Evolutionary conservation across 2,329 filamentous ascomycete species (phyloP), one percentile per base, ranked within the genome.

Genomic region (Fusarium napiforme): DNA sequence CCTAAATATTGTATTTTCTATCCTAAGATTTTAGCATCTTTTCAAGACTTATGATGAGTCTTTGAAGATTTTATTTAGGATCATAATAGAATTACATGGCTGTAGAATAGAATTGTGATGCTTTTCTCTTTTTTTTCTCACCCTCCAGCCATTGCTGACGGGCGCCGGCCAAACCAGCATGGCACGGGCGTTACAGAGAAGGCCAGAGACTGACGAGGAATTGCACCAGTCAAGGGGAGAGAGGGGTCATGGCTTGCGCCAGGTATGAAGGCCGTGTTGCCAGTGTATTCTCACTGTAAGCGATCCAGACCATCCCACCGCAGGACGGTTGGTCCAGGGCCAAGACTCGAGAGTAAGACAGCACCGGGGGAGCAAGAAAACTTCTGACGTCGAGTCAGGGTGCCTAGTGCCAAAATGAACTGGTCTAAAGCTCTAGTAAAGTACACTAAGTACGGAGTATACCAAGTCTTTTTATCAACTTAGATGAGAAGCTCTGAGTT

Each of bases 181-280:
- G 52, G 69, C 69, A 71, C 69, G 62, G 62, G 62, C 69, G 37
- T 36, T 52, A 18, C 12, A 58, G 65, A 57, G 67, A 56, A 62
- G 45, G 45, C 23, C 57, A 67, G 56, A 62, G 56, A 73, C 57
- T 40, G 60, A 23, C 42, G 43, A 69, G 40, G 52, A 72, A 70
- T n/a, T 23, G 28, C 15, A 23, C 32, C 30, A 36, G 49, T 36
- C 9, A 34, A 52, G 49, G 52, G 37, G 23, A 23, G 23, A 23
- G 69, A 36, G 68, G 59, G 42, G 62, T 40, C 43, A 59, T 74
- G 71, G 71, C 71, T 74, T 73, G 61, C 43, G 36, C 5, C 23
- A 68, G 67, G 67, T 62, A 71, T 68, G 67, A 34, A 26, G 40
- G n/a, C 71, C 59, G 71, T 73, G 50, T 40, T 21, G 30, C 19